Conservation (phyloP, 2,329 filamentous ascomycete species). For the Clonostachys rhizophaga region DNA sequence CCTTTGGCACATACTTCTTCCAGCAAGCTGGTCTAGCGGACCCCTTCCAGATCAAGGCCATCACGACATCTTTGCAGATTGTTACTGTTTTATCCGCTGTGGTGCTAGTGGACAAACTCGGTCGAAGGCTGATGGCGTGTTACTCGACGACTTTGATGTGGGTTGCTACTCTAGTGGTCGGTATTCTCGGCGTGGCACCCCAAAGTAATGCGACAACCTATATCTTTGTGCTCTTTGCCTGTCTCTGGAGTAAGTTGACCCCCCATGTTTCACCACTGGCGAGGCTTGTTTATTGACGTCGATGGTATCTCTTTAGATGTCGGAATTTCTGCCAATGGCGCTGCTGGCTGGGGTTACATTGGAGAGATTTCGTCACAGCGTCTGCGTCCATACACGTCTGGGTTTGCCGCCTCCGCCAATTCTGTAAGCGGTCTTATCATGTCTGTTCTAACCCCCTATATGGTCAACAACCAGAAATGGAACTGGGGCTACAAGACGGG, state of each 20-base stretch:
- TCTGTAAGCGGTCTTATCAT: conserved; percentile 10
- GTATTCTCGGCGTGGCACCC: conserved; percentile 10
- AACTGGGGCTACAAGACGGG: conserved; percentile 13
- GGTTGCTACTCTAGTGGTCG: conserved; percentile 8
- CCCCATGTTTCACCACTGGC: not conserved
- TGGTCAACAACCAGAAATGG: conserved; percentile 12
- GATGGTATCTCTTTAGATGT: conserved; percentile 9
- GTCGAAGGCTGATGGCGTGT: conserved; percentile 9
- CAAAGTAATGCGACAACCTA: conserved; percentile 5
- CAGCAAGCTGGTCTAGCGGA: conserved; percentile 11
- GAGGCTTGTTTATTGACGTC: not conserved
- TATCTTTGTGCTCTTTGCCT: conserved; percentile 12
- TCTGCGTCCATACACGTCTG: conserved; percentile 13
- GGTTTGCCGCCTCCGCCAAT: conserved; percentile 10
- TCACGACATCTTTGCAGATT: conserved; percentile 9
- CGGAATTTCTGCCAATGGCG: conserved; percentile 14
- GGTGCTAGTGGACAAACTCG: conserved; percentile 8
- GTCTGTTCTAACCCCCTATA: conserved; percentile 10
- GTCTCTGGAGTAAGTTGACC: conserved; percentile 12
- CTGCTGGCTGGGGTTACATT: conserved; percentile 19
- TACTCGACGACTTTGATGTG: conserved; percentile 7
- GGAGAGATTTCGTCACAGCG: conserved; percentile 20
- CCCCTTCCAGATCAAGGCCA: conserved; percentile 10
- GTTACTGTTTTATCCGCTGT: conserved; percentile 5
- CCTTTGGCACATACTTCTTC: conserved; percentile 3